A percentile compares a stretch with the other conserved stretches of the same genome.
These are phyloP conservation scores for Ensete glaucum DNA, from an alignment of 176 grass and related monocot species.

Conservation along the genomic window DNA sequence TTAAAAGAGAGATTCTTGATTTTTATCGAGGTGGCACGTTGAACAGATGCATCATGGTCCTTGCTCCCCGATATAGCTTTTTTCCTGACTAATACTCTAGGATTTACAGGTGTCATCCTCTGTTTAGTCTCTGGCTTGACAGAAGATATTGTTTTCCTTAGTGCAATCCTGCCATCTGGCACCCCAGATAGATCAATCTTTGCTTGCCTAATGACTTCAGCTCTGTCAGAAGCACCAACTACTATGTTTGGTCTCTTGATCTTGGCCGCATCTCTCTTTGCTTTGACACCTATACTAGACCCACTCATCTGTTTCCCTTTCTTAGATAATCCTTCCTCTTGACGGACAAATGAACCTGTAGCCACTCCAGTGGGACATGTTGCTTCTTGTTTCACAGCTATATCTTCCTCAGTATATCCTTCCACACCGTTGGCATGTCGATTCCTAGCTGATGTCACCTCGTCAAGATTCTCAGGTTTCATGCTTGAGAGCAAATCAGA, in stretches of 20 bases:
- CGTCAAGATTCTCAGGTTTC: background rate
- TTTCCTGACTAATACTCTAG: conserved; percentile 28
- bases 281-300: conserved; percentile 12
- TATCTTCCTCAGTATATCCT: background rate
- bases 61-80: conserved; percentile 17
- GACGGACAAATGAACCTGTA: background rate
- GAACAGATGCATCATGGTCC: background rate
- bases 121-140: background rate
- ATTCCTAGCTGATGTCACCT: background rate
- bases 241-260: background rate
- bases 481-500: background rate
- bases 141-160: background rate
- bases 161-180: background rate
- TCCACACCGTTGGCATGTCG: background rate
- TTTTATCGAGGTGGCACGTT: conserved; percentile 14
- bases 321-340: conserved; percentile 1
- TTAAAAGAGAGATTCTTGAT: background rate
- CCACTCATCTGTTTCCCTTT: background rate
- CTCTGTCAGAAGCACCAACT: background rate
- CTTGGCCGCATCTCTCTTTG: conserved; percentile 8
- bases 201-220: background rate
- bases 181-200: background rate
- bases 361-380: background rate
- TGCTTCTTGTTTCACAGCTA: background rate
- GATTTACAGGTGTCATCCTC: conserved; percentile 22